phyloP scores from a whole-genome alignment of 2,329 filamentous ascomycete species.

The Colletotrichum lentis region DNA sequence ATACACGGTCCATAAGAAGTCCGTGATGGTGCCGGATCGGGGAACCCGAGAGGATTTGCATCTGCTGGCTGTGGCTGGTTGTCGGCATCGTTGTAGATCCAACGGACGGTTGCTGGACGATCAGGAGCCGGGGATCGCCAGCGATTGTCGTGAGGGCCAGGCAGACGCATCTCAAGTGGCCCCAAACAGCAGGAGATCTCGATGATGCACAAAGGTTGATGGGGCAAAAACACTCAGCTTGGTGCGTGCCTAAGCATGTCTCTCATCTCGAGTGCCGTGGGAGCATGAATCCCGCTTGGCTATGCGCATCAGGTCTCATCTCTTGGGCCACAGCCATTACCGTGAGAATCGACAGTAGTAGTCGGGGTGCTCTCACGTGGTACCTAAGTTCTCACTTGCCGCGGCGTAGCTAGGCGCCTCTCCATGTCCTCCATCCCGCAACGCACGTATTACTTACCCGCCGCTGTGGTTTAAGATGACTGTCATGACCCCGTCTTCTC shows the following conservation, averaged over 20 bases:
- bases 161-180: background rate
- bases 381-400: no score
- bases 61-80: background rate
- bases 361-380: no score
- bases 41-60: no score
- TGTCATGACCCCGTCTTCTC: background rate
- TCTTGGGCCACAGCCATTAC: background rate
- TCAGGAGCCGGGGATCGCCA: slow-evolving; percentile 5
- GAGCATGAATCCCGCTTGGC: background rate
- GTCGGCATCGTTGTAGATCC: background rate
- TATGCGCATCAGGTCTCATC: background rate
- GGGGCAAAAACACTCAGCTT: no score
- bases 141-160: slow-evolving; percentile 17
- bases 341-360: no score
- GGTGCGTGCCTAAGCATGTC: no score
- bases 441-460: background rate
- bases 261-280: no score
- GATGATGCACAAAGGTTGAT: background rate
- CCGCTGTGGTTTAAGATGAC: background rate
- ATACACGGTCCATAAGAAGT: background rate
- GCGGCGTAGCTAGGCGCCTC: no score
- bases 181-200: background rate
- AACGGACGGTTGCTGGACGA: background rate
- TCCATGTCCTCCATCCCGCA: no score
- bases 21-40: background rate